These are phyloP conservation scores for Malassezia equina DNA, from an alignment of 1,284 basidiomycete species.

Conservation along the genomic window DNA sequence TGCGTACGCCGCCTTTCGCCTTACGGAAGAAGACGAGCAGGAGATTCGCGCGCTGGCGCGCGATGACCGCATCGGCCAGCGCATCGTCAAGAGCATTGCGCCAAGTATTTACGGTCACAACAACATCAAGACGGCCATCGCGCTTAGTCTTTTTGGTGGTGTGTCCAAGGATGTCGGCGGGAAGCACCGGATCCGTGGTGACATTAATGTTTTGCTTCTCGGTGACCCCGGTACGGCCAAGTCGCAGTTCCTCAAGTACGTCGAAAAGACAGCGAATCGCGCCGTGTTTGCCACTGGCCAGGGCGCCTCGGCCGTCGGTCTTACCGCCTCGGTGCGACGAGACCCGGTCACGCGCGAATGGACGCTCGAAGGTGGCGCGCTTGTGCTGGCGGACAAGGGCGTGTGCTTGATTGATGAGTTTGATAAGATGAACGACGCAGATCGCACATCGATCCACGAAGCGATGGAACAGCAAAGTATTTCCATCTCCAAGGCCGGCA, in stretches of 20 bases:
- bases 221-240: slow-evolving; percentile 98
- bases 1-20: slow-evolving; percentile 82
- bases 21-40: slow-evolving; percentile 92
- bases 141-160: slow-evolving; percentile 86
- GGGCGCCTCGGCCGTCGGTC: slow-evolving; percentile 92
- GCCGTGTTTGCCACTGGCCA: slow-evolving; percentile 98
- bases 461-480: slow-evolving; percentile 99
- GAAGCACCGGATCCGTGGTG: slow-evolving; percentile 90
- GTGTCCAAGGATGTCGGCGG: slow-evolving; percentile 89
- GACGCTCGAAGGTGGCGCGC: slow-evolving; percentile 94
- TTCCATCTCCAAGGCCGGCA: slow-evolving; percentile 96
- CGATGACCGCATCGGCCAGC: slow-evolving; percentile 87
- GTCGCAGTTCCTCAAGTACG: slow-evolving; percentile 97
- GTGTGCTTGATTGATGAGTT: slow-evolving; percentile 98
- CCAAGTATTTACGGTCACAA: slow-evolving; percentile 98
- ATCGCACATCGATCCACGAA: slow-evolving; percentile 85
- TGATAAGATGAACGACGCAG: slow-evolving; percentile 98
- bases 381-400: slow-evolving; percentile 97
- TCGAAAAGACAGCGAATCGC: slow-evolving; percentile 91
- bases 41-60: slow-evolving; percentile 74
- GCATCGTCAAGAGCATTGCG: slow-evolving; percentile 95
- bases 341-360: slow-evolving; percentile 95
- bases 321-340: slow-evolving; percentile 93
- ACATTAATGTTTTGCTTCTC: slow-evolving; percentile 89
- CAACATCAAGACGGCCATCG: slow-evolving; percentile 94